Evolutionary conservation across 2,329 filamentous ascomycete genomes (phyloP), one percentile per base, ranked within the genome.

Genomic region (Shiraia bambusicola): DNA sequence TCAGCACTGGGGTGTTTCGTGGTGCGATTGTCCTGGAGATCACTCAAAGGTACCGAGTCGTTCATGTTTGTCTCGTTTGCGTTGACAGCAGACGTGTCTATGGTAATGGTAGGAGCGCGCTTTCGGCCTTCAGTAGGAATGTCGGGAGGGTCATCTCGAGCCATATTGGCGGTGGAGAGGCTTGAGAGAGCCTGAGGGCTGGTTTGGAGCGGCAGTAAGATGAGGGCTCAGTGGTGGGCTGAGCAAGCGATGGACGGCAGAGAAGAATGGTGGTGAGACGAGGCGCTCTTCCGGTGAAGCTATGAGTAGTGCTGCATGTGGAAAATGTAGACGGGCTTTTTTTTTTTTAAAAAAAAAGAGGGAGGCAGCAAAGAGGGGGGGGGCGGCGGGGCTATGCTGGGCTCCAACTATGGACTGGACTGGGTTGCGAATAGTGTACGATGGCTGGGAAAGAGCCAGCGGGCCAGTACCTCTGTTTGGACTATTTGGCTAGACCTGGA

Each of bases 81-180:
- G 45, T 66, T 67, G 38, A 74, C 72, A 45, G 73, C 72, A 48
- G 74, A 76, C 6, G 74, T 77, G 61, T 76, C 73, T 48, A 77
- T 76, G 40, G 74, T 77, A 45, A 77, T 77, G 37, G 74, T 76
- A 25, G 74, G 74, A 44, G 74, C 74, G 32, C 38, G 38, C 40
- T 74, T 61, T 44, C 67, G 63, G 40, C 69, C 38, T 28, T 41
- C 38, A 4, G 32, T 17, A 28, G 38, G 32, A 9, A 17, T 22
- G 9, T 29, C 27, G 27, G 38, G 32, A 13, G 26, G 22, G 38
- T 30, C 56, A 41, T 59, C 54, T 48, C 63, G 55, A 29, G 59
- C 52, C 64, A 69, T 69, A 17, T 19, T 30, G 16, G 17, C 15
- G 19, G 37, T 45, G 8, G 8, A 22, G 4, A 22, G 52, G 49